Conservation (phyloP, 2,329 filamentous ascomycete species). For the Talaromyces sp. region DNA sequence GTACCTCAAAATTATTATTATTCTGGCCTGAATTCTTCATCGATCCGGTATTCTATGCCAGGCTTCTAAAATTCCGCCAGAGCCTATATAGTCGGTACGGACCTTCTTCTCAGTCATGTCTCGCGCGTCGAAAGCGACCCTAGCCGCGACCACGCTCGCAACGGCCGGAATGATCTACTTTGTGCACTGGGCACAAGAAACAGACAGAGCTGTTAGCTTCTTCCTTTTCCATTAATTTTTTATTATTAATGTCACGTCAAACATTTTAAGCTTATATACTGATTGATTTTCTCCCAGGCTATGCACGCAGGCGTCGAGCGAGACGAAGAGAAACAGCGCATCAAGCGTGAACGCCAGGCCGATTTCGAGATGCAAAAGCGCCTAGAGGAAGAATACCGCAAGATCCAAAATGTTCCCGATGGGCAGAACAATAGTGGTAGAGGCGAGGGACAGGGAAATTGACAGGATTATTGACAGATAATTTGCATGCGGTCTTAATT, state of each 20-base stretch:
- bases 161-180: conserved; percentile 73
- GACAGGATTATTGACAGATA: conserved; percentile 1
- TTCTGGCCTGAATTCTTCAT: not conserved
- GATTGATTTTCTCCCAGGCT: conserved; percentile 46
- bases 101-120: conserved; percentile 63
- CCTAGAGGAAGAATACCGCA: conserved; percentile 84
- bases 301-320: conserved; percentile 95
- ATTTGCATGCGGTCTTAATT: not conserved
- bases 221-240: not conserved
- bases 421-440: conserved; percentile 25
- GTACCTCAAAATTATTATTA: not conserved
- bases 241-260: not conserved
- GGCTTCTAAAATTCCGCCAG: not conserved
- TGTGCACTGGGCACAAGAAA: conserved; percentile 84
- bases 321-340: conserved; percentile 86
- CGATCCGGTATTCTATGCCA: not conserved
- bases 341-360: conserved; percentile 85
- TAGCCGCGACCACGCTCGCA: conserved; percentile 71
- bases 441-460: conserved; percentile 19
- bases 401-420: conserved; percentile 72
- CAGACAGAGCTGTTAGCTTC: conserved; percentile 69
- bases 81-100: not conserved
- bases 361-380: conserved; percentile 90
- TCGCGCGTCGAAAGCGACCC: conserved; percentile 78
- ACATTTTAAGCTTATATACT: not conserved